Evolutionary conservation across 805 yeast genomes (phyloP).

Genomic region (Wickerhamiella dianesei): DNA sequence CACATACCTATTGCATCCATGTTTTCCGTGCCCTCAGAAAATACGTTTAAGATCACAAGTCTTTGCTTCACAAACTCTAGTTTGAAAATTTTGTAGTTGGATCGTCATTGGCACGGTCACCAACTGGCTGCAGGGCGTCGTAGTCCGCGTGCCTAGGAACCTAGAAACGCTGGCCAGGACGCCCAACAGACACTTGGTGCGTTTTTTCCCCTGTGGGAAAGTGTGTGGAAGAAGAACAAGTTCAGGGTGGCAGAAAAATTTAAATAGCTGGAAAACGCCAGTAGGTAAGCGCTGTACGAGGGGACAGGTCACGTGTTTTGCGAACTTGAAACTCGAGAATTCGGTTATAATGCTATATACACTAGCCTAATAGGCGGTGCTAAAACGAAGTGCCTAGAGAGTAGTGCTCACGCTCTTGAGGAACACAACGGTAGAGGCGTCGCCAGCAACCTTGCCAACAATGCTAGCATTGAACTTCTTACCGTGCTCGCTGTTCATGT

Average conservation of each 20-base stretch:
- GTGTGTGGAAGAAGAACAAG: slow-evolving; percentile 2
- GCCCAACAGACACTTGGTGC: neutral
- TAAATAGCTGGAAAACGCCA: neutral
- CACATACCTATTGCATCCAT: slow-evolving; percentile 13
- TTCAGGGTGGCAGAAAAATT: neutral
- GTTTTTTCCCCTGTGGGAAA: neutral
- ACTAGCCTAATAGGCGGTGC: too few relatives aligned
- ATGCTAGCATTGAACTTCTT: slow-evolving; percentile 19
- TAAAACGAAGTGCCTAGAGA: too few relatives aligned
- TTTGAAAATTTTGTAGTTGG: slow-evolving; percentile 38
- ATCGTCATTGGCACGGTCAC: slow-evolving; percentile 27
- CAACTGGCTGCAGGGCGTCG: neutral
- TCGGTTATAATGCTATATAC: neutral
- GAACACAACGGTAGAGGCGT: slow-evolving; percentile 17
- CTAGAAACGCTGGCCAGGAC: neutral
- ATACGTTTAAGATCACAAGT: slow-evolving; percentile 35
- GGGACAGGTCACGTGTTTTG: neutral
- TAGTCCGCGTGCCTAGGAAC: neutral
- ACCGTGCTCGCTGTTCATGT: slow-evolving; percentile 19
- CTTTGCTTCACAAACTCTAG: slow-evolving; percentile 50
- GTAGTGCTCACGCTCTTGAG: slow-evolving; percentile 14
- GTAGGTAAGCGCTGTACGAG: neutral
- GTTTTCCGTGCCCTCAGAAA: slow-evolving; percentile 17
- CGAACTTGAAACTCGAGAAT: neutral
- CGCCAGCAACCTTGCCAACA: slow-evolving; percentile 17